phyloP scores from a whole-genome alignment of 306 rosid species.

The Mimosa bimucronata region DNA sequence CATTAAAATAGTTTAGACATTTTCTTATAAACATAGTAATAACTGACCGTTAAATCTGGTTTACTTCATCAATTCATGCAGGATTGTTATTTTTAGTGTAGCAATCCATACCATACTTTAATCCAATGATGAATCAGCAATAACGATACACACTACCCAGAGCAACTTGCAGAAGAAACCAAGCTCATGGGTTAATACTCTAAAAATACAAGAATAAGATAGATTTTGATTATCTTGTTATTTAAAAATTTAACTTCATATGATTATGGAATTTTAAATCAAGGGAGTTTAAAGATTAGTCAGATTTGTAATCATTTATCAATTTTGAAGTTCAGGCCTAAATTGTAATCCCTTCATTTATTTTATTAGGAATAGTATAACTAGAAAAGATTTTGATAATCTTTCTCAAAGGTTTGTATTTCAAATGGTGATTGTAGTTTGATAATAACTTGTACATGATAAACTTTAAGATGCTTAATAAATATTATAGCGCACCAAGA shows the following conservation, averaged over 20 bases:
- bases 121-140: slow-evolving; percentile 9
- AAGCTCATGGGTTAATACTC: background rate
- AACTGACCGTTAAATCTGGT: background rate
- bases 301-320: background rate
- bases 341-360: background rate
- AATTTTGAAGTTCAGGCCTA: background rate
- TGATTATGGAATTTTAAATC: background rate
- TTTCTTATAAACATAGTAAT: background rate
- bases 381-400: background rate
- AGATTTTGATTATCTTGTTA: background rate
- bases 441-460: no score
- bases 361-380: background rate
- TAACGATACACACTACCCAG: slow-evolving; percentile 5
- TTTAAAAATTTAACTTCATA: background rate
- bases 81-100: slow-evolving; percentile 4
- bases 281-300: background rate
- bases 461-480: no score
- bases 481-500: no score
- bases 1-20: background rate
- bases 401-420: background rate
- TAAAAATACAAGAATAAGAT: background rate
- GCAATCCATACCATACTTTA: background rate
- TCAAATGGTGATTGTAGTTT: background rate
- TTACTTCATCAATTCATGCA: slow-evolving; percentile 21
- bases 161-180: background rate